Conservation (phyloP, 2,329 filamentous ascomycete species). For the Phialophora tarda region DNA sequence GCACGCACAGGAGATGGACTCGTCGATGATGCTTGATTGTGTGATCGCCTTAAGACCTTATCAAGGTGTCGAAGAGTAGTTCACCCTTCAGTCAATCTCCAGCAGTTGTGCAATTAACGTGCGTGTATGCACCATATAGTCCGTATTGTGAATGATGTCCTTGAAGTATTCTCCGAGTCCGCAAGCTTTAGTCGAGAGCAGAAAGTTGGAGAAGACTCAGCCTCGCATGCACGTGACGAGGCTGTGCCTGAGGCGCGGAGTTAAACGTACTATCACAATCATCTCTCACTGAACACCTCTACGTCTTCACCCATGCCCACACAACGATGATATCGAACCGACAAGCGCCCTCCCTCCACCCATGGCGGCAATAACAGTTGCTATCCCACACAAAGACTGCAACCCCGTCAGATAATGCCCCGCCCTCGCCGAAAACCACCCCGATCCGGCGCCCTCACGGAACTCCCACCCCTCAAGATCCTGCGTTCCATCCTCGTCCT, state of each 20-base stretch:
- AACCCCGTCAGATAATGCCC: constrained; percentile 51
- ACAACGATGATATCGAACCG: background rate
- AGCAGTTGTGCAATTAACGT: background rate
- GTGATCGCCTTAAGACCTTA: background rate
- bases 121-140: background rate
- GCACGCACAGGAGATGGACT: background rate
- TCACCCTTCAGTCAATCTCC: background rate
- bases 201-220: constrained; percentile 5
- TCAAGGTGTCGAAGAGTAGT: background rate
- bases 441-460: constrained; percentile 68
- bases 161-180: constrained; percentile 1
- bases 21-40: background rate
- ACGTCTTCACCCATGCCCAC: background rate
- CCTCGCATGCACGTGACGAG: background rate
- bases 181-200: background rate
- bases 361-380: constrained; percentile 36
- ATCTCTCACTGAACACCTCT: background rate
- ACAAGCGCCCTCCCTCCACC: background rate
- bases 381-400: constrained; percentile 38
- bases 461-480: constrained; percentile 71
- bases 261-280: background rate
- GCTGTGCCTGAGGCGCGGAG: background rate
- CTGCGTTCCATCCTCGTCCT: constrained; percentile 69
- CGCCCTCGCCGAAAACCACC: constrained; percentile 65
- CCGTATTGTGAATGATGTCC: constrained; percentile 1